These are phyloP conservation scores for Solanum lignicaule DNA, from an alignment of 257 asterid species.

Conservation along the genomic window DNA sequence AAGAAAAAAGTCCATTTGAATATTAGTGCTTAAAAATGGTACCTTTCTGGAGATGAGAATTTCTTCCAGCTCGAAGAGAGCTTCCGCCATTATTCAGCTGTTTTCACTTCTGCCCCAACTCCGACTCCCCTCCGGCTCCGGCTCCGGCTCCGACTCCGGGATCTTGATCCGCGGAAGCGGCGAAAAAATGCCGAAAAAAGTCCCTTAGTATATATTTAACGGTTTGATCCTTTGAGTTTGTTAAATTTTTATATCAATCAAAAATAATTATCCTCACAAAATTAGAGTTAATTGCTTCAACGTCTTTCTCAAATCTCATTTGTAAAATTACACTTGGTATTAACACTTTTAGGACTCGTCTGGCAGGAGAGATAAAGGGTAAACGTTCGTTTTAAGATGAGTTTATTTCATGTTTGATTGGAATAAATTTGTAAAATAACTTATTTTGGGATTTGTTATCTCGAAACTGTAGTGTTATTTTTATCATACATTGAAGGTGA, in stretches of 20 bases:
- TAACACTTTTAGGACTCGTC: background rate
- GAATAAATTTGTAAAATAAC: too few relatives aligned
- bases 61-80: background rate
- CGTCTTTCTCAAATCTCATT: too few relatives aligned
- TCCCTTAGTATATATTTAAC: too few relatives aligned
- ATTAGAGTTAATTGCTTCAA: too few relatives aligned
- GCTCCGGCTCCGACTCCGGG: background rate
- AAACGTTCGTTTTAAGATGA: too few relatives aligned
- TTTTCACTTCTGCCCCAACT: background rate
- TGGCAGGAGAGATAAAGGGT: too few relatives aligned
- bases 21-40: background rate
- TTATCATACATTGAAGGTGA: too few relatives aligned
- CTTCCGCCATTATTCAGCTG: background rate
- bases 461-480: background rate
- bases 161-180: background rate
- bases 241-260: too few relatives aligned
- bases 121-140: background rate
- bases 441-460: too few relatives aligned
- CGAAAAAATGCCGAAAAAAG: background rate
- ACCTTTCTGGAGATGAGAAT: background rate
- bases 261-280: too few relatives aligned
- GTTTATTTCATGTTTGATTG: too few relatives aligned
- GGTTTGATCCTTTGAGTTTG: background rate
- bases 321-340: background rate
- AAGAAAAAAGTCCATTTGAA: background rate